Base-by-base conservation (phyloP, 306 rosid genomes). In the Vicia faba region DNA sequence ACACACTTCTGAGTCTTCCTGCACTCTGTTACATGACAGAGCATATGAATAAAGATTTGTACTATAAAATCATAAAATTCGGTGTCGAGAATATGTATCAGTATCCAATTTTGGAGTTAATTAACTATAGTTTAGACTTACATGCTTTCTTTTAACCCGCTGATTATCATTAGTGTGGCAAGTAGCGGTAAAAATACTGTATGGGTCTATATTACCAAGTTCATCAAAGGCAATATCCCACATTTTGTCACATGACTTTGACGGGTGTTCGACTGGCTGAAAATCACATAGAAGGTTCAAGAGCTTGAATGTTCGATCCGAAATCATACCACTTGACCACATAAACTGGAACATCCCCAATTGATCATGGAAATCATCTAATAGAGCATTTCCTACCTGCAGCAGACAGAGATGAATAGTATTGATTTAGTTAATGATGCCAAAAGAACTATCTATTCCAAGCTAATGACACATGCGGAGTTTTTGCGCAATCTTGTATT, bases 381-480 rank as follows among this genome's bases (percentile, higher is more conserved):
- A 79, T 53, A 92, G 74, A 81, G 98, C 98, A 80, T 92, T 92
- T 66, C 98, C 98, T 49, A 92, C 96, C 98, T 92, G 90, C 67
- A 87, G 48, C 71, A 31, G 23, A 75, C 64, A 31, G 14, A 75
- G 39, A 75, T 8, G 59, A 51, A 23, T 33, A 59, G 36, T 63
- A 11, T 60, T 5, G 36, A 31, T 4, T 28, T 28, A 28, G 31
- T 28, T 28, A 28, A 28, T 28, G 31, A 28, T 28, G 31, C 31
- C 31, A 28, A 28, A 25, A 3, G 28, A 25, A 25, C 28, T 25
- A 25, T 25, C 28, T 25, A 25, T 25, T 25, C 28, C 28, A 25
- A 25, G 28, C 31, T 28, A 28, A 28, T 28, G 5, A 28, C 36
- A 6, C 36, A 8, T 5, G 36, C 36, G 36, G 36, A 31, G 8